Percentiles rank a stretch among this genome's conserved stretches.
These are phyloP conservation scores for Sambucus nigra DNA, from an alignment of 129 eudicot species.

Conservation along the genomic window DNA sequence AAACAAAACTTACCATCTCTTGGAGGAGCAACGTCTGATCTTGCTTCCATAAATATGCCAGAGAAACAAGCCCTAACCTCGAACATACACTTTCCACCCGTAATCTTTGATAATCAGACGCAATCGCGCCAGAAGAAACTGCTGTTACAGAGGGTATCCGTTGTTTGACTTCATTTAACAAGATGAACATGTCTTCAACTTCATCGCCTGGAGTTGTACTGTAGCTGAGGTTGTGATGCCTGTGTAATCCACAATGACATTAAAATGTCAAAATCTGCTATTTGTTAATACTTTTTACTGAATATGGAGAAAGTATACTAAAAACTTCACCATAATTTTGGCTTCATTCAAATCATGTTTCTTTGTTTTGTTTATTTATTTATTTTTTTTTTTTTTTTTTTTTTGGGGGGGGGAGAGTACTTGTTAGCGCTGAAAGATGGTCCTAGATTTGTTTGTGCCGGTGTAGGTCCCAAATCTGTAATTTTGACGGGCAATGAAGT, in stretches of 20 bases:
- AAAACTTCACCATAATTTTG: no score
- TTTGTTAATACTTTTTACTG: background rate
- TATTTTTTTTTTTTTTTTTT: no score
- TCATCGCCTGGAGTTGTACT: slow-evolving; percentile 83
- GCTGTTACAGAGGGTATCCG: slow-evolving; percentile 75
- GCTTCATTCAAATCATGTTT: no score
- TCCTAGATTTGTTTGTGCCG: no score
- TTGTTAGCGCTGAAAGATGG: no score
- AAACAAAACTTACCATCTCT: slow-evolving; percentile 56
- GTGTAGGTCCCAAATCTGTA: no score
- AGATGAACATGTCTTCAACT: slow-evolving; percentile 88
- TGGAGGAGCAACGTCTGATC: slow-evolving; percentile 85
- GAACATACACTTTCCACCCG: slow-evolving; percentile 96
- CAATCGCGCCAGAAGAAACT: slow-evolving; percentile 98
- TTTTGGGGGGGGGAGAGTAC: no score
- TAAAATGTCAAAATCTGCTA: background rate
- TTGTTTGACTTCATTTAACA: slow-evolving; percentile 67
- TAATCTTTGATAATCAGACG: slow-evolving; percentile 92
- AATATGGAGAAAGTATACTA: background rate
- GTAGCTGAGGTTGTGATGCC: slow-evolving; percentile 74
- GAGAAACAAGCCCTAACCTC: slow-evolving; percentile 81
- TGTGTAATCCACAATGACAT: slow-evolving; percentile 14
- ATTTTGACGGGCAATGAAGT: no score
- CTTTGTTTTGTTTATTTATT: no score
- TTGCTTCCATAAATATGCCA: slow-evolving; percentile 90